phyloP scores from a whole-genome alignment of 225 moss, liverwort and hornwort genomes.

The Ulota crispa region DNA sequence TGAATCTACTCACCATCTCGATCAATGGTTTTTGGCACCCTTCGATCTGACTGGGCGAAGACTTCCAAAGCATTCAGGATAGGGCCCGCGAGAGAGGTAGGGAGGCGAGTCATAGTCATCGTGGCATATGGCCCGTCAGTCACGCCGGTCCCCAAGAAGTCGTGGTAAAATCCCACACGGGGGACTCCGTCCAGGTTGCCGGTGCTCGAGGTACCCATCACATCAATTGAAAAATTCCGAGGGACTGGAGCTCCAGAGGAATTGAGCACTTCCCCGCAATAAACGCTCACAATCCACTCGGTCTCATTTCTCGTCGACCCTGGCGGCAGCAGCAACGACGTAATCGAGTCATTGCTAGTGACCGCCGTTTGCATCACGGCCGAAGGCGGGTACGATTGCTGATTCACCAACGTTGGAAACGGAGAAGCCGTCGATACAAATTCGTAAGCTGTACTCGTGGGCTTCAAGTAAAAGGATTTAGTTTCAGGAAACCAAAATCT shows the following conservation, averaged over 20 bases:
- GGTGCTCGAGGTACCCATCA: rapidly evolving
- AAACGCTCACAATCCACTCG: background rate
- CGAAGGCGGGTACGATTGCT: rapidly evolving
- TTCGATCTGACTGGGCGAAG: background rate
- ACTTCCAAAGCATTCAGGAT: slow-evolving; percentile 24
- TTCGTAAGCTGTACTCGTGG: background rate
- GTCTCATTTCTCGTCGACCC: rapidly evolving
- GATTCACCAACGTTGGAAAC: rapidly evolving
- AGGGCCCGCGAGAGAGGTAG: background rate
- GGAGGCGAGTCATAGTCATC: background rate
- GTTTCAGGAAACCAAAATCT: background rate
- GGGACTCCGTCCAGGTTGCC: rapidly evolving
- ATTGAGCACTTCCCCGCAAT: background rate
- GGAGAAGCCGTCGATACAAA: background rate
- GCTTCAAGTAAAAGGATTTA: background rate
- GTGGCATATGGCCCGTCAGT: background rate
- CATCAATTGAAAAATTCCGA: background rate
- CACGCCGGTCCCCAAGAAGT: background rate
- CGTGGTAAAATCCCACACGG: rapidly evolving
- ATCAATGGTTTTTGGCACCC: background rate
- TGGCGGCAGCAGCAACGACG: background rate
- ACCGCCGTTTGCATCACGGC: slow-evolving; percentile 21
- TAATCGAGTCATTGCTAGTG: background rate
- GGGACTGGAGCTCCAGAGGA: background rate
- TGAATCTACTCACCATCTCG: slow-evolving; percentile 21